Conservation (phyloP, 129 eudicot species). For the Tanacetum coccineum region DNA sequence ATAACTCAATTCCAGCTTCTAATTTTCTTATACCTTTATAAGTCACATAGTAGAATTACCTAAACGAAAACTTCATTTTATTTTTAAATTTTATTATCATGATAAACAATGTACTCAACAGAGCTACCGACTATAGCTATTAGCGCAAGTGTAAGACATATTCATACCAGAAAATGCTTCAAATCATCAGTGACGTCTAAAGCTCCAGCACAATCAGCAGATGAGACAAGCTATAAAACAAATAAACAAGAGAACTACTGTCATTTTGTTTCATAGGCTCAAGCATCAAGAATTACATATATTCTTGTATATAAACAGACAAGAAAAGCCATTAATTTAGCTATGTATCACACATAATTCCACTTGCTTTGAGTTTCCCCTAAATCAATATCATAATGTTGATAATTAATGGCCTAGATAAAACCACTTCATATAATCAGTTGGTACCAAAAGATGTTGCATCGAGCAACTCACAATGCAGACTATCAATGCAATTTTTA, state of each 20-base stretch:
- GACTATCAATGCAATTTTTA: not conserved
- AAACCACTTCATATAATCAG: constrained; percentile 14
- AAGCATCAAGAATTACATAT: constrained; percentile 10
- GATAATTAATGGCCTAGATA: constrained; percentile 14
- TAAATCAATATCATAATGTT: constrained; percentile 5
- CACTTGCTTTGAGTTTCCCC: constrained; percentile 19
- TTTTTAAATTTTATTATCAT: not conserved
- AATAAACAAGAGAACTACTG: constrained; percentile 23
- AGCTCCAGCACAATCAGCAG: constrained; percentile 99
- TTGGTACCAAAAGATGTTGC: constrained; percentile 12
- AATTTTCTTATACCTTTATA: not conserved
- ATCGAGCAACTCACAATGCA: no score
- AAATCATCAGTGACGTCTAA: constrained; percentile 88
- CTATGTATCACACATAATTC: not conserved
- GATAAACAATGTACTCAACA: not conserved
- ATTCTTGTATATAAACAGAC: constrained; percentile 1
- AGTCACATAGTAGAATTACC: not conserved
- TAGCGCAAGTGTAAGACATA: not conserved
- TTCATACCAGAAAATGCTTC: constrained; percentile 68
- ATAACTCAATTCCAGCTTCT: not conserved
- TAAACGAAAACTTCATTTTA: constrained; percentile 4
- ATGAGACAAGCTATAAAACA: constrained; percentile 67
- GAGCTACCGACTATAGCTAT: not conserved
- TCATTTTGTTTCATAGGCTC: constrained; percentile 25
- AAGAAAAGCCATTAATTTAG: constrained; percentile 8